Evolutionary conservation across 1,284 basidiomycete species (phyloP).

Genomic region (Pholiota adiposa): DNA sequence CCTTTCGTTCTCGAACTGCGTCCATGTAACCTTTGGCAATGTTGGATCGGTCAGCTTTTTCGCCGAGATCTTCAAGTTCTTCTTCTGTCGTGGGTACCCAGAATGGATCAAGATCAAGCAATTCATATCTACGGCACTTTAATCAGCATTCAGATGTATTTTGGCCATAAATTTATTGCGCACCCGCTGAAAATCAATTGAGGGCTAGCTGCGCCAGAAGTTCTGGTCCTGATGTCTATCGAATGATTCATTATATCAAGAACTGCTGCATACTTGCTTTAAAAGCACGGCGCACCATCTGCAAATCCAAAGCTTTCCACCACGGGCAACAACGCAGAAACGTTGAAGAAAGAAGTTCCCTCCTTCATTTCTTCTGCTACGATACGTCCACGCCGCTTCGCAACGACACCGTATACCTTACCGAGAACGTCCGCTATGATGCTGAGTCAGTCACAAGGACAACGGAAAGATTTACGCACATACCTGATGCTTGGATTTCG

Average conservation of each 20-base stretch:
- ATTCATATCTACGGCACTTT: slow-evolving; percentile 67
- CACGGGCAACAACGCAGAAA: slow-evolving; percentile 91
- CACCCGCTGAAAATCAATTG: slow-evolving; percentile 96
- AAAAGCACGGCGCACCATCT: slow-evolving; percentile 64
- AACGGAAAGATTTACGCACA: slow-evolving; percentile 36
- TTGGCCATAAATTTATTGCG: slow-evolving; percentile 26
- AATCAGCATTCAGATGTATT: background rate
- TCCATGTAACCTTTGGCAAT: slow-evolving; percentile 97
- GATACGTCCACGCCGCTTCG: slow-evolving; percentile 89
- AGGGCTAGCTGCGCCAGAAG: slow-evolving; percentile 95
- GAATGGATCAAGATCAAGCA: slow-evolving; percentile 94
- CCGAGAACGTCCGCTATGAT: slow-evolving; percentile 90
- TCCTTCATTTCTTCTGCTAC: slow-evolving; percentile 99
- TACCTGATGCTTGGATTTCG: slow-evolving; percentile 97
- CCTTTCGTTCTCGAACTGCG: slow-evolving; percentile 87
- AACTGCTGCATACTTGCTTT: background rate
- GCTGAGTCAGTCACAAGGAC: slow-evolving; percentile 3
- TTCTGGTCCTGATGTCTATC: slow-evolving; percentile 92
- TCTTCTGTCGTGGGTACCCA: slow-evolving; percentile 99
- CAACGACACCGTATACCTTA: slow-evolving; percentile 96
- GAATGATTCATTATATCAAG: slow-evolving; percentile 2
- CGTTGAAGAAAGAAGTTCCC: slow-evolving; percentile 94
- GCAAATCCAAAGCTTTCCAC: slow-evolving; percentile 98
- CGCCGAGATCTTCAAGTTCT: slow-evolving; percentile 96
- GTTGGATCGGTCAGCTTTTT: slow-evolving; percentile 93